These are phyloP conservation scores for Acanthamoeba lugdunensis DNA, from an alignment of 208 protist genomes.

Conservation along the genomic window DNA sequence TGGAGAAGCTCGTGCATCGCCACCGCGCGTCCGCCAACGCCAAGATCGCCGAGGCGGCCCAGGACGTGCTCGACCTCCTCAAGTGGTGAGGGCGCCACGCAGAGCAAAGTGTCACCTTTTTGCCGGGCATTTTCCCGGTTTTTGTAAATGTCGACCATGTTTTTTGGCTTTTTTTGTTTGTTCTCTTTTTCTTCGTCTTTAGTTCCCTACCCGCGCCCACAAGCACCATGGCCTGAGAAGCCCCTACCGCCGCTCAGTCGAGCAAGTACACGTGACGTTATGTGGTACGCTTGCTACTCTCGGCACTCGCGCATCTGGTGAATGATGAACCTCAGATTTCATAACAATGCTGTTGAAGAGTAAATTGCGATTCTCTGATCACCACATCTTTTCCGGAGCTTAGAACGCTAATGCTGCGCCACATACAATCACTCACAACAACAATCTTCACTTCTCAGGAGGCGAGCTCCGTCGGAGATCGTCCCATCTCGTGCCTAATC, in stretches of 20 bases:
- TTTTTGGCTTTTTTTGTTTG: not conserved
- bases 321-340: slow-evolving; percentile 31
- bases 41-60: slow-evolving; percentile 29
- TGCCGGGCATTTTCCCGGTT: not conserved
- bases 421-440: not conserved
- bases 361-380: slow-evolving; percentile 55
- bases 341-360: not conserved
- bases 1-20: not conserved
- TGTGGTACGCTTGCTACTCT: not conserved
- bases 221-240: not conserved
- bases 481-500: too few species aligned
- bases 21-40: not conserved
- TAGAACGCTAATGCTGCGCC: not conserved
- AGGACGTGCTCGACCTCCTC: slow-evolving; percentile 28
- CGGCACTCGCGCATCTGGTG: not conserved
- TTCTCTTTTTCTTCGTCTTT: not conserved
- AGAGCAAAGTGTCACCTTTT: not conserved
- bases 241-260: not conserved
- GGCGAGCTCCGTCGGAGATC: too few species aligned
- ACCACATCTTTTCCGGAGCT: not conserved
- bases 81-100: not conserved
- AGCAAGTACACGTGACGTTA: not conserved
- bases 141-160: not conserved
- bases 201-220: not conserved
- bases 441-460: not conserved